Evolutionary conservation across 192 early-diverging fungal species (phyloP).

Genomic region (Geranomyces michiganensis): DNA sequence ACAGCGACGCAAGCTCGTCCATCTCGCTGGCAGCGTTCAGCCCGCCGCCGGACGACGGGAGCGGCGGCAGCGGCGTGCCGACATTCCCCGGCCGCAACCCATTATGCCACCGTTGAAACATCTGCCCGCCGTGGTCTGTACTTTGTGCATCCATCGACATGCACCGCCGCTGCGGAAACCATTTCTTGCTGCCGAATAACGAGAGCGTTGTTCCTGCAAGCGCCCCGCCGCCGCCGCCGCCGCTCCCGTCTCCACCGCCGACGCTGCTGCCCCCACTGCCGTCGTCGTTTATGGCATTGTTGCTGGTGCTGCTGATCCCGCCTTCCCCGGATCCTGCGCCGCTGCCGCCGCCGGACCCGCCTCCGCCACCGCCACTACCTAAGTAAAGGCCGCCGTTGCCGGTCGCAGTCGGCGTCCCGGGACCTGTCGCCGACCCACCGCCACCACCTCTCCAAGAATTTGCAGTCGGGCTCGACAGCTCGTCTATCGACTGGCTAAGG

Average conservation of each 20-base stretch:
- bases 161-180: constrained; percentile 29
- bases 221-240: not conserved
- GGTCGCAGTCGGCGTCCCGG: no score
- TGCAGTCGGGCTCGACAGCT: not conserved
- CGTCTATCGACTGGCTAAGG: not conserved
- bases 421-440: no score
- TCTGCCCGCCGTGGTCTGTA: constrained; percentile 9
- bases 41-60: not conserved
- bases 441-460: no score
- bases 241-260: not conserved
- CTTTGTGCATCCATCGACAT: constrained; percentile 34
- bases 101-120: constrained; percentile 20
- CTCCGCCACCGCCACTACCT: no score
- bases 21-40: not conserved
- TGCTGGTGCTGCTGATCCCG: not conserved
- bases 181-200: constrained; percentile 14
- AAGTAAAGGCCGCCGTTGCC: no score
- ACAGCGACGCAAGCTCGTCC: not conserved
- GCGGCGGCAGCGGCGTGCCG: not conserved
- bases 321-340: not conserved
- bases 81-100: not conserved
- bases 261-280: not conserved
- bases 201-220: constrained; percentile 1
- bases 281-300: no score
- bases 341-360: not conserved